phyloP scores from a whole-genome alignment of 345 rosid species.

The Sapria himalayana region DNA sequence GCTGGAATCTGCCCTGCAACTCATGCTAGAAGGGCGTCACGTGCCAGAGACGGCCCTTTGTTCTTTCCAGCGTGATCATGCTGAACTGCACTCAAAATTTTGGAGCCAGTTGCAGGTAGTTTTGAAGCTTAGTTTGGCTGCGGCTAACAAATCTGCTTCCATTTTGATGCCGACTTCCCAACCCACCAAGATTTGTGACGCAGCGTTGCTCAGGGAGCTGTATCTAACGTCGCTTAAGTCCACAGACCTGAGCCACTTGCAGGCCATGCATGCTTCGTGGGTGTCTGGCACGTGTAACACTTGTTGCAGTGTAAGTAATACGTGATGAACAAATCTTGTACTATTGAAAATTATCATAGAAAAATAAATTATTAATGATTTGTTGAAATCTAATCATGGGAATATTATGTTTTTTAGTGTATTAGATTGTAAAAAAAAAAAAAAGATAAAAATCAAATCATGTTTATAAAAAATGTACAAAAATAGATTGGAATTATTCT shows the following conservation, averaged over 20 bases:
- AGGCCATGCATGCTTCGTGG: constrained; percentile 45
- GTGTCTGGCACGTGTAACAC: too few species aligned
- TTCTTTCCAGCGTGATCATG: constrained; percentile 18
- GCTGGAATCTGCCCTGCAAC: constrained; percentile 51
- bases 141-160: constrained; percentile 19
- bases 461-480: too few species aligned
- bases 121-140: constrained; percentile 43
- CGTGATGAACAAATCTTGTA: too few species aligned
- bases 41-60: constrained; percentile 15
- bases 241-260: constrained; percentile 24
- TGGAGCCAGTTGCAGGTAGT: constrained; percentile 59
- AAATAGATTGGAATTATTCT: too few species aligned
- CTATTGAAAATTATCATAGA: too few species aligned
- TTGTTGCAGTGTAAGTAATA: too few species aligned
- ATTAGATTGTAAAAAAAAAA: too few species aligned
- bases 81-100: constrained; percentile 30
- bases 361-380: too few species aligned
- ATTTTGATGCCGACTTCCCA: constrained; percentile 8
- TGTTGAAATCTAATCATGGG: too few species aligned
- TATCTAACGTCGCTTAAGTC: constrained; percentile 59
- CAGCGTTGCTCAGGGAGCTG: constrained; percentile 46
- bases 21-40: constrained; percentile 46
- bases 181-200: constrained; percentile 21
- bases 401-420: too few species aligned
- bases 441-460: too few species aligned